Evolutionary conservation across 1,284 basidiomycete genomes (phyloP).

Genomic region (Sphagnurus paluster): DNA sequence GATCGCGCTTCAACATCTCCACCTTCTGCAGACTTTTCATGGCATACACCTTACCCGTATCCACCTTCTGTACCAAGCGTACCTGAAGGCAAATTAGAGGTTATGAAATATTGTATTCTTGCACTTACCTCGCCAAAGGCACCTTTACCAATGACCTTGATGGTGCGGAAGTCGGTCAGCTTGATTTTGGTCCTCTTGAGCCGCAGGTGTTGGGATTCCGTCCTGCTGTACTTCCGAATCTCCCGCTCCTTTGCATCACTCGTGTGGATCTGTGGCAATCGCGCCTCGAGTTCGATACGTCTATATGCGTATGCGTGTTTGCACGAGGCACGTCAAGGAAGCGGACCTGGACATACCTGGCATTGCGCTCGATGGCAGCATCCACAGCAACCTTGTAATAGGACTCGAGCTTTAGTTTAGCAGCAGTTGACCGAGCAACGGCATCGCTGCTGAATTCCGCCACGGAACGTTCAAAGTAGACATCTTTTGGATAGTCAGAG

Average conservation of each 20-base stretch:
- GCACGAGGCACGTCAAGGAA: constrained; percentile 9
- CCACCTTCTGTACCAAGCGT: constrained; percentile 93
- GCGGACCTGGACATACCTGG: constrained; percentile 38
- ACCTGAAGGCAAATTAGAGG: constrained; percentile 52
- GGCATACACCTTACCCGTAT: constrained; percentile 97
- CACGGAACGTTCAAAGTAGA: constrained; percentile 93
- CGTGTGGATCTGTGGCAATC: constrained; percentile 75
- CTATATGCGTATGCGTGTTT: constrained; percentile 39
- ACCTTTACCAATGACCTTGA: constrained; percentile 99
- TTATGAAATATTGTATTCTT: background rate
- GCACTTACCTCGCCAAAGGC: constrained; percentile 88
- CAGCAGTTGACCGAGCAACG: constrained; percentile 89
- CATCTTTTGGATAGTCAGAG: constrained; percentile 45
- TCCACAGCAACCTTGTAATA: constrained; percentile 87
- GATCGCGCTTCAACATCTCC: constrained; percentile 99
- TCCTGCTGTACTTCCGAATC: constrained; percentile 86
- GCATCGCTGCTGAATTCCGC: constrained; percentile 85
- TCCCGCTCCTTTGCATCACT: constrained; percentile 89
- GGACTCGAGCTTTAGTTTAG: constrained; percentile 96
- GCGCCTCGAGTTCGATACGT: constrained; percentile 91
- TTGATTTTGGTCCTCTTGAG: constrained; percentile 92
- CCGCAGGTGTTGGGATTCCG: constrained; percentile 90
- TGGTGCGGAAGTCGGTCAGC: constrained; percentile 91
- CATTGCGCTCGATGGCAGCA: constrained; percentile 52
- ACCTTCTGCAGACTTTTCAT: constrained; percentile 99